phyloP scores from a whole-genome alignment of 2,329 filamentous ascomycete genomes.

The Trichoderma semiorbis region DNA sequence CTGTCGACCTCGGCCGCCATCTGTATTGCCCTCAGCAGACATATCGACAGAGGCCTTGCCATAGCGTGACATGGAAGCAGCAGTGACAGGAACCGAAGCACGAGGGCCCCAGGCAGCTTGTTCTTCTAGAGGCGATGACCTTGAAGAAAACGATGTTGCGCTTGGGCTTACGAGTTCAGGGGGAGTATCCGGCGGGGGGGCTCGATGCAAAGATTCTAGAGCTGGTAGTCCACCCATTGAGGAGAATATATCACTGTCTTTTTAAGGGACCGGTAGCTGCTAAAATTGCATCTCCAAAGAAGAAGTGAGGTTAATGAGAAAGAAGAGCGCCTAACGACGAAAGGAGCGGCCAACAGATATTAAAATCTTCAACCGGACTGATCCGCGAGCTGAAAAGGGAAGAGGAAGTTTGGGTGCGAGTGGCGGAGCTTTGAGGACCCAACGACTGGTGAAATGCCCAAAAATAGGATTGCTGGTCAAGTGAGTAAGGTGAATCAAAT shows the following conservation, averaged over 20 bases:
- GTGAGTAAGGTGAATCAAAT: neutral
- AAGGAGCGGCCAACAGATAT: neutral
- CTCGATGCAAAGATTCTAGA: slow-evolving; percentile 48
- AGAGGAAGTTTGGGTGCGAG: neutral
- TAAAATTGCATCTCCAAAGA: slow-evolving; percentile 17
- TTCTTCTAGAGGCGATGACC: slow-evolving; percentile 42
- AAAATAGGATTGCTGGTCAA: neutral
- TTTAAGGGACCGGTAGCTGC: neutral
- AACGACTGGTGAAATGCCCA: neutral
- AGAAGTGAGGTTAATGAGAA: neutral
- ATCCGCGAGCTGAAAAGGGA: neutral
- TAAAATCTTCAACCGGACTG: neutral
- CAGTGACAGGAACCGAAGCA: slow-evolving; percentile 43
- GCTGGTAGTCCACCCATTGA: slow-evolving; percentile 56
- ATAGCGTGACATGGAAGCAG: slow-evolving; percentile 55
- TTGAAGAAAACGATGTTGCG: slow-evolving; percentile 46
- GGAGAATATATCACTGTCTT: slow-evolving; percentile 25
- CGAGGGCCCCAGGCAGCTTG: slow-evolving; percentile 43
- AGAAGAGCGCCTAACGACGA: neutral
- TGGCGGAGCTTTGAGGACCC: neutral
- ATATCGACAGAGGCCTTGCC: slow-evolving; percentile 46
- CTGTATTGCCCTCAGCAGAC: slow-evolving; percentile 38
- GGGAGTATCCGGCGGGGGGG: slow-evolving; percentile 51
- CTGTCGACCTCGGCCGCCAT: slow-evolving; percentile 36
- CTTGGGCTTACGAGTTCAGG: slow-evolving; percentile 53